Percentiles rank a stretch among this genome's conserved stretches.
These are phyloP conservation scores for Microstroma glucosiphilum DNA, from an alignment of 1,284 basidiomycete genomes.

Conservation along the genomic window DNA sequence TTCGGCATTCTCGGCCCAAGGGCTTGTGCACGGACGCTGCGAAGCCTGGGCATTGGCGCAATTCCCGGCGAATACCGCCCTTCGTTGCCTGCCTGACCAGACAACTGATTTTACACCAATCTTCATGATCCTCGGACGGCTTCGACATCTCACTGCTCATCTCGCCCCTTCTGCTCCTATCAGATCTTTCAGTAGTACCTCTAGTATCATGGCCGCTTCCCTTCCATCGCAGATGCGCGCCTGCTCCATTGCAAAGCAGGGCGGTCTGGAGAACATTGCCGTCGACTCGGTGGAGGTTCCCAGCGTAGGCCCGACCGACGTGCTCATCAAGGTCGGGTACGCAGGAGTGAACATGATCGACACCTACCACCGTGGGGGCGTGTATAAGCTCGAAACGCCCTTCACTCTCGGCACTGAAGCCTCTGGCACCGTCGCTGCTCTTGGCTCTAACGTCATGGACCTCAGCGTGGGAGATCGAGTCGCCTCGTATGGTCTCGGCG, in stretches of 20 bases:
- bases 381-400: slow-evolving; percentile 61
- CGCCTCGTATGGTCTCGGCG: slow-evolving; percentile 58
- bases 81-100: too few species aligned
- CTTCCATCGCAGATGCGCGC: slow-evolving; percentile 53
- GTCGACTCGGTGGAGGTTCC: slow-evolving; percentile 63
- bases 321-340: slow-evolving; percentile 68
- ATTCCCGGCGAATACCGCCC: too few species aligned
- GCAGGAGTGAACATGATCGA: slow-evolving; percentile 60
- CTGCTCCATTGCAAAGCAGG: slow-evolving; percentile 57
- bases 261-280: slow-evolving; percentile 73
- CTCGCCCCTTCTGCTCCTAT: too few species aligned
- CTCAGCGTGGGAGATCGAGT: slow-evolving; percentile 63
- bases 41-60: too few species aligned
- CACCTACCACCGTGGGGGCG: slow-evolving; percentile 56
- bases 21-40: too few species aligned
- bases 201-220: background rate
- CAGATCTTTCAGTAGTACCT: too few species aligned
- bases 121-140: too few species aligned
- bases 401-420: slow-evolving; percentile 71
- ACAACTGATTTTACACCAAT: too few species aligned
- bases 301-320: slow-evolving; percentile 60
- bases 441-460: slow-evolving; percentile 52
- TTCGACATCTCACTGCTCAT: too few species aligned
- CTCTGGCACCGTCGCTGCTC: slow-evolving; percentile 66
- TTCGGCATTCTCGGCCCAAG: too few species aligned